phyloP scores from a whole-genome alignment of 306 rosid genomes.

The Castanea mollissima region DNA sequence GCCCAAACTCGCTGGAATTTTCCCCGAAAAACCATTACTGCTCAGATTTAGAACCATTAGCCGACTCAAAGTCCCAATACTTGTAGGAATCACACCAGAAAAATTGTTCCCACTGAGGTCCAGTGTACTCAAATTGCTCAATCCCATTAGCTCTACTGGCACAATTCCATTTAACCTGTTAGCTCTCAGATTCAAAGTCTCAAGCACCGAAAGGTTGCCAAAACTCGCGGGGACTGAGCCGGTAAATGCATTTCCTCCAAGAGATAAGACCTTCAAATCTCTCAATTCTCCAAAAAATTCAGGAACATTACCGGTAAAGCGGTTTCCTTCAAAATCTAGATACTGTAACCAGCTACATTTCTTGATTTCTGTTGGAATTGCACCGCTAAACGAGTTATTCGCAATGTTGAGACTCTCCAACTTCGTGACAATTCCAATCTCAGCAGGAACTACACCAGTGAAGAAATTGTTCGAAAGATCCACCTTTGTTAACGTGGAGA shows the following conservation, averaged over 20 bases:
- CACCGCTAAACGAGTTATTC: conserved; percentile 62
- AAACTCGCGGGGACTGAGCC: conserved; percentile 69
- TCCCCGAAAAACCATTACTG: conserved; percentile 70
- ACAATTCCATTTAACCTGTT: conserved; percentile 60
- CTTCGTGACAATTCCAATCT: conserved; percentile 45
- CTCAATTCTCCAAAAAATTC: conserved; percentile 52
- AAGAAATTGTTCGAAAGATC: conserved; percentile 71
- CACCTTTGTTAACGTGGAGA: conserved; percentile 47
- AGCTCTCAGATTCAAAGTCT: conserved; percentile 61
- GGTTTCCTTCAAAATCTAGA: conserved; percentile 75
- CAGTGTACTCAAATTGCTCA: conserved; percentile 59
- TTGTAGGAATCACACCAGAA: conserved; percentile 46
- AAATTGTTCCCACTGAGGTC: conserved; percentile 77
- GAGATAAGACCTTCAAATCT: conserved; percentile 53
- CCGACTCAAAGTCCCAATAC: conserved; percentile 56
- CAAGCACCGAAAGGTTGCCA: conserved; percentile 56
- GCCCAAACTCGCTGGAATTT: conserved; percentile 67
- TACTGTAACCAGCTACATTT: conserved; percentile 54
- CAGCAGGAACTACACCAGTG: conserved; percentile 58
- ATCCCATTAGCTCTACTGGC: conserved; percentile 47
- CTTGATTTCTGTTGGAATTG: conserved; percentile 64
- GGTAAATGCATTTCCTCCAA: conserved; percentile 65
- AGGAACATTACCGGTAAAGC: conserved; percentile 60
- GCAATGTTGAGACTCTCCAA: conserved; percentile 69
- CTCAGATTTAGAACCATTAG: conserved; percentile 73